Evolutionary conservation across 106 monocot species (phyloP), one percentile per base, ranked within the genome.

Genomic region (Dactylorhiza incarnata): DNA sequence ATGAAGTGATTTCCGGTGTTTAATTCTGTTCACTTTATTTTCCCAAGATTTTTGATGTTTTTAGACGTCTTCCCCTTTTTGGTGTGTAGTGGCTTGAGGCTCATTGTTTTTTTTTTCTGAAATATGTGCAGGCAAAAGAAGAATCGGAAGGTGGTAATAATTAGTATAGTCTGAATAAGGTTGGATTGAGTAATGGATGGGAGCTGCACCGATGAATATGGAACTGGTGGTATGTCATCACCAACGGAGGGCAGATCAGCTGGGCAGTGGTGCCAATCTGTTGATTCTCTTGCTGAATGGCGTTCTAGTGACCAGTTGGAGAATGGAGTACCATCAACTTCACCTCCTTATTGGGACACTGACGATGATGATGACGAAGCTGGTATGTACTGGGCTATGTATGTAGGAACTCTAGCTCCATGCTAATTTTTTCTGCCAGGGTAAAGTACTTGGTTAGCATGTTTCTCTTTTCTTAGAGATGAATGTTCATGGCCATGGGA

Each of bases 261-360:
- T 51, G 58, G 50, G 43, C 79, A 74, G 17, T 73, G 66, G 63
- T 74, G 79, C 52, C 79, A 59, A 6, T 80, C 79, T 19, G 63
- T 80, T 45, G 80, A 80, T 25, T 79, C 79, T 49, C 61, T 79
- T 49, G 79, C 56, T 16, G 80, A 74, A 46, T 75, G 80, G 80
- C 37, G 68, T 25, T 80, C 80, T 25, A 68, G 74, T 19, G 80
- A 75, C 48, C 80, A 80, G 68, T 55, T 80, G 74, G 80, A 80
- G 49, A 80, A 80, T 68, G 80, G 74, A 55, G 68, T 22, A 47
- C 80, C 80, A 14, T 80, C 80, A 11, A 80, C 80, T 46, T 68
- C 74, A 54, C 80, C 80, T 37, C 80, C 74, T 68, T 74, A 67
- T 24, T 80, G 80, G 80, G 80, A 80, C 45, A 74, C 74, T 2